Evolutionary conservation across 345 rosid genomes (phyloP).

Genomic region (Triadica sebifera): DNA sequence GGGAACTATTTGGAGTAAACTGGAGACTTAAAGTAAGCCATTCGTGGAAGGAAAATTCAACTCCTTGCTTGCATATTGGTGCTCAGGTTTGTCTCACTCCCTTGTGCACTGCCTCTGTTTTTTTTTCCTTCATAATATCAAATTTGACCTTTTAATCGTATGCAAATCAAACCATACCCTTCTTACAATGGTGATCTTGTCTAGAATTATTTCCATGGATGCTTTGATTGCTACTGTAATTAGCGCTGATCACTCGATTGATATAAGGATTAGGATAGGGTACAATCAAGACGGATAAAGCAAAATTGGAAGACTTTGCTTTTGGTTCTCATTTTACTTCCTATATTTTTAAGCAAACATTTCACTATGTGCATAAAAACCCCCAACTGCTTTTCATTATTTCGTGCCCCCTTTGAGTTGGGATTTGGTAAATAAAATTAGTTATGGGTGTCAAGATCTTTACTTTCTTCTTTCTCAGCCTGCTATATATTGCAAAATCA

Average conservation of each 20-base stretch:
- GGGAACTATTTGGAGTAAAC: conserved; percentile 16
- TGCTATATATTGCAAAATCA: conserved; percentile 21
- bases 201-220: not conserved
- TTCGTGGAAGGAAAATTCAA: conserved; percentile 17
- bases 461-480: not conserved
- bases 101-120: not conserved
- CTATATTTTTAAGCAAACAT: conserved; percentile 29
- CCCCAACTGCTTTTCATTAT: not conserved
- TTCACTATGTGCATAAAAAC: conserved; percentile 4
- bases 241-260: not conserved
- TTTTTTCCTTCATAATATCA: not conserved
- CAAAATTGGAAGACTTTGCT: conserved; percentile 14
- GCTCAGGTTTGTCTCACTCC: not conserved
- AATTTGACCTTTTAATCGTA: conserved; percentile 1
- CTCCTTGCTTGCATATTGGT: conserved; percentile 14
- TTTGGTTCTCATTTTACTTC: conserved; percentile 18
- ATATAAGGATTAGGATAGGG: not conserved
- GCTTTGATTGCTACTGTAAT: not conserved
- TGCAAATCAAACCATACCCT: not conserved
- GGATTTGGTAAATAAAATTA: not conserved
- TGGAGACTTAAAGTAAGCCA: conserved; percentile 12
- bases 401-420: not conserved
- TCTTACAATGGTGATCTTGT: not conserved
- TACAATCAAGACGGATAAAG: not conserved
- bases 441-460: conserved; percentile 25